phyloP scores from a whole-genome alignment of 2,329 filamentous ascomycete species.

The Calonectria henricotiae region DNA sequence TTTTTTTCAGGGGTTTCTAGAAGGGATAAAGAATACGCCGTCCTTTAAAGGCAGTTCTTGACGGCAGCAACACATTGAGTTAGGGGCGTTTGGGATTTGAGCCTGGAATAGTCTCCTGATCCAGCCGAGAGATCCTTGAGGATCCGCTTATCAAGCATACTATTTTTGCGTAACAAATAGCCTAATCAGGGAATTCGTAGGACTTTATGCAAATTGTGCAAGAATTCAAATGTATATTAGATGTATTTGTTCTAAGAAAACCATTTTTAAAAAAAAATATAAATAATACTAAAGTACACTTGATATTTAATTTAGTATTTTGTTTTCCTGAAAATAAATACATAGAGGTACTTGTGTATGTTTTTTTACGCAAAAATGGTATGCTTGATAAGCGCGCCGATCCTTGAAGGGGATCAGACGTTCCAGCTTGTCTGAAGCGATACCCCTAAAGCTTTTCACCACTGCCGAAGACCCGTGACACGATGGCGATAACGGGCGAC shows the following conservation, averaged over 20 bases:
- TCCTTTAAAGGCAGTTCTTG: conserved; percentile 5
- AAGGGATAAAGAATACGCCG: conserved; percentile 4
- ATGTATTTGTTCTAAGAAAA: too few species aligned
- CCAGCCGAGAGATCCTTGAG: not conserved
- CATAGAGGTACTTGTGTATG: too few species aligned
- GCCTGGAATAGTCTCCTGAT: not conserved
- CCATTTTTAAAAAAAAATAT: too few species aligned
- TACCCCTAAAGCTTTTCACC: not conserved
- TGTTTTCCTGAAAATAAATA: too few species aligned
- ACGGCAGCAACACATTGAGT: not conserved
- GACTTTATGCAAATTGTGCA: too few species aligned
- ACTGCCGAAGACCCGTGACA: conserved; percentile 2
- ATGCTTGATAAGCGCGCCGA: not conserved
- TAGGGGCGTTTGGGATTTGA: not conserved
- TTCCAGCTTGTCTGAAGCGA: not conserved
- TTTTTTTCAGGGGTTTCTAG: not conserved
- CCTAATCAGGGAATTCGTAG: too few species aligned
- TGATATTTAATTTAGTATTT: too few species aligned
- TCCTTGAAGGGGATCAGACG: conserved; percentile 3
- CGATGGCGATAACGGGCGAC: not conserved
- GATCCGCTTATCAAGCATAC: not conserved
- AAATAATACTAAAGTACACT: too few species aligned
- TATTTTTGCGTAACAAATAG: too few species aligned
- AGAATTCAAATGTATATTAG: too few species aligned
- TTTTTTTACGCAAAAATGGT: too few species aligned